Percentiles rank a stretch among this genome's conserved stretches.
Evolutionary conservation across 345 rosid genomes (phyloP).

Genomic region (Gossypium arboreum): DNA sequence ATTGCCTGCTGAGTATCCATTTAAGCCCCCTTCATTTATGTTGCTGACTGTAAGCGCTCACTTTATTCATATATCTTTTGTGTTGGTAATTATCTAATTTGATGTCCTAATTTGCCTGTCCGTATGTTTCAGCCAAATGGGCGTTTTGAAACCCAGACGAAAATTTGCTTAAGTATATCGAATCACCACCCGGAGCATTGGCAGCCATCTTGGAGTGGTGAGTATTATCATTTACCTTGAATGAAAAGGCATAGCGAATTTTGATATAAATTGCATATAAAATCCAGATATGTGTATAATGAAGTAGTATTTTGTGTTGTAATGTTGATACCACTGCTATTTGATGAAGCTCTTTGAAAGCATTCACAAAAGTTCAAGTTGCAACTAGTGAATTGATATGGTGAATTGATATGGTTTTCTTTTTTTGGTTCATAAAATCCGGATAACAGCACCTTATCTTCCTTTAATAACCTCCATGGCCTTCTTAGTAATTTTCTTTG

Average conservation of each 20-base stretch:
- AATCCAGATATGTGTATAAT: neutral
- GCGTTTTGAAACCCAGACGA: conserved; percentile 88
- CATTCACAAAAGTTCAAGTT: neutral
- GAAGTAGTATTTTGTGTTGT: neutral
- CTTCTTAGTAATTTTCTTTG: neutral
- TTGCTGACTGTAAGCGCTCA: conserved; percentile 58
- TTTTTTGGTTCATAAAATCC: neutral
- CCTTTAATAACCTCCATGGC: neutral
- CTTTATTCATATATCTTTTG: neutral
- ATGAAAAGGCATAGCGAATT: neutral
- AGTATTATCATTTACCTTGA: conserved; percentile 14
- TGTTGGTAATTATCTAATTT: neutral
- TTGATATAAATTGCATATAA: neutral
- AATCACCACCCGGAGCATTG: conserved; percentile 99
- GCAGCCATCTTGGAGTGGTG: conserved; percentile 99
- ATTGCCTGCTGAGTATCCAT: conserved; percentile 90
- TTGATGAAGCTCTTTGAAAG: neutral
- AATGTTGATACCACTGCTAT: neutral
- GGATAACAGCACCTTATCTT: neutral
- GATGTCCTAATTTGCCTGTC: conserved; percentile 15
- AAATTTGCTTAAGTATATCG: conserved; percentile 92
- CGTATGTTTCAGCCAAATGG: conserved; percentile 67
- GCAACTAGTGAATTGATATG: neutral
- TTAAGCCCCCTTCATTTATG: conserved; percentile 98
- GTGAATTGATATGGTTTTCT: neutral